phyloP scores from a whole-genome alignment of 1,284 basidiomycete species.

The Thecaphora thlaspeos region DNA sequence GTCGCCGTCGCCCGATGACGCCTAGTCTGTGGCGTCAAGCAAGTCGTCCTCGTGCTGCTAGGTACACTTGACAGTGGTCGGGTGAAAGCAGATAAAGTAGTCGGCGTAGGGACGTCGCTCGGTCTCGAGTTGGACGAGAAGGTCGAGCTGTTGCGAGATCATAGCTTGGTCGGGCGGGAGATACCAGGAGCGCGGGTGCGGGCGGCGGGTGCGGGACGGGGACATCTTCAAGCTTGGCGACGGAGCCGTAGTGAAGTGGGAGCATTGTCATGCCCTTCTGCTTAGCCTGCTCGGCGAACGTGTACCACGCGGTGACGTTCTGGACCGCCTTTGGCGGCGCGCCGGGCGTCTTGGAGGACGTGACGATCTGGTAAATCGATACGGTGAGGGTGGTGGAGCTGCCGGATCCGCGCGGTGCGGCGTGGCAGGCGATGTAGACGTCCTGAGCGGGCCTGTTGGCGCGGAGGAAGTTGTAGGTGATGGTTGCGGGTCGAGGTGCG shows the following conservation, averaged over 20 bases:
- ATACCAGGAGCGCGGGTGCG: constrained; percentile 5
- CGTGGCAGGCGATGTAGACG: not conserved
- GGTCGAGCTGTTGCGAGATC: constrained; percentile 3
- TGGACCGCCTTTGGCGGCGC: constrained; percentile 1
- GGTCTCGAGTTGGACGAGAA: constrained; percentile 6
- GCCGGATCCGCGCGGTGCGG: not conserved
- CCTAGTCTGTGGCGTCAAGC: not conserved
- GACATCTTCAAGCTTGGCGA: constrained; percentile 1
- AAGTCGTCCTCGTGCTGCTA: constrained; percentile 4
- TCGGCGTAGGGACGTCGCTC: constrained; percentile 4
- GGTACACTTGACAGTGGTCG: constrained; percentile 1
- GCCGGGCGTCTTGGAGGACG: not conserved
- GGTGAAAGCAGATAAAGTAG: constrained; percentile 7
- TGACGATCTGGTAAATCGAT: constrained; percentile 1
- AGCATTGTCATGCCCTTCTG: constrained; percentile 2
- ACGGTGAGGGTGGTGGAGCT: constrained; percentile 3
- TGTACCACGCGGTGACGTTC: not conserved
- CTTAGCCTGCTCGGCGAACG: constrained; percentile 3
- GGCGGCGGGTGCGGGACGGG: constrained; percentile 8
- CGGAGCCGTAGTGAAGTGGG: constrained; percentile 3
- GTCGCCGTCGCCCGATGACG: too few species aligned
- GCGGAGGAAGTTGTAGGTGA: constrained; percentile 5
- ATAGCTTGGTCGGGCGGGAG: constrained; percentile 4
- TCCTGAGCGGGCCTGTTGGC: not conserved
- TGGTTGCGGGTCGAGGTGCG: constrained; percentile 4